Evolutionary conservation across 352 stramenopile species (phyloP), one percentile per base, ranked within the genome.

Genomic region (Phytopythium cucurbitacearum): DNA sequence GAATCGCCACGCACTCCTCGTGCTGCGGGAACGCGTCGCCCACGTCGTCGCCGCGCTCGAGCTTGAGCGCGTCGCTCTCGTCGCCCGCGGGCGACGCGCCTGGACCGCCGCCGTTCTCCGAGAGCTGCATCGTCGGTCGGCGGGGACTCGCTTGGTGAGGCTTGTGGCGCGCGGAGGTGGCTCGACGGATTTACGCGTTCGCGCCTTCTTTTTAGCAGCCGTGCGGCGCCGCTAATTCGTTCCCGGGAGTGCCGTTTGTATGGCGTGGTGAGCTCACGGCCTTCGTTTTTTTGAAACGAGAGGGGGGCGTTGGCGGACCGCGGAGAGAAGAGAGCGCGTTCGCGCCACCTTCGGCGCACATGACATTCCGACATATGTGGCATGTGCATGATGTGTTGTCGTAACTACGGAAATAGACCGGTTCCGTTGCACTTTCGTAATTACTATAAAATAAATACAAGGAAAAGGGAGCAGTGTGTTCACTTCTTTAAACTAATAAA

Each of bases 1-100:
- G 73, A 12, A 85, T 56, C 10, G 80, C 80, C 16, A 73, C 57
- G 56, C 76, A 85, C 56, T 88, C 80, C 11, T 87, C 76, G 51
- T 81, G 57, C 44, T 76, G 59, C 46, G 80, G 76, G 63, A 88
- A 90, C 40, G 67, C 72, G 53, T 67, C 65, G 10, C 52, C 49
- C 12, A 52, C 40, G 16, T 73, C 61, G 9, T 71, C 63, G 5
- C 37, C 52, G 50, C 55, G 52, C 35, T 79, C 69, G 40, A 73
- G 68, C 53, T 76, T 69, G 46, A 82, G 64, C 47, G 71, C 63
- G 49, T 69, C 56, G 41, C 54, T 40, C 21, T 62, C 59, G 10
- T 71, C 62, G 12, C 52, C 53, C 12, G 60, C 45, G 39, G 49
- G 5, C 13, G 38, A 3, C 6, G 61, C 28, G 64, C 65, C 38